phyloP scores from a whole-genome alignment of 768 basidiomycete species.

The Austroboletus eburneus region DNA sequence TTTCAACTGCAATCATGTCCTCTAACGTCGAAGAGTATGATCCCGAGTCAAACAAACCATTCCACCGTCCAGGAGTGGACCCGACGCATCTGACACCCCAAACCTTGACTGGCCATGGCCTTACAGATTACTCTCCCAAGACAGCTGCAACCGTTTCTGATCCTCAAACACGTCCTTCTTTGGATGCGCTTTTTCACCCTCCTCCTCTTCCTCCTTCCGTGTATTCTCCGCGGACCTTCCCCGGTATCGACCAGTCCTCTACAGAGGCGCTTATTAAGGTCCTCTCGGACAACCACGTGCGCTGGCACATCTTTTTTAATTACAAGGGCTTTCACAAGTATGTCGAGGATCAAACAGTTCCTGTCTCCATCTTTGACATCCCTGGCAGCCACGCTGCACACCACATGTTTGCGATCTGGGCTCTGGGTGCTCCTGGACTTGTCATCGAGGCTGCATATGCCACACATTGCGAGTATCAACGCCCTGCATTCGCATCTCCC shows the following conservation, averaged over 20 bases:
- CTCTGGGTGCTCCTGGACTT: slow-evolving; percentile 47
- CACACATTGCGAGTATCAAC: slow-evolving; percentile 36
- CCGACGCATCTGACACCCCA: slow-evolving; percentile 18
- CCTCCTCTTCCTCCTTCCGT: slow-evolving; percentile 28
- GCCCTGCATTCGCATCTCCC: slow-evolving; percentile 31
- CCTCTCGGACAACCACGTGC: slow-evolving; percentile 48
- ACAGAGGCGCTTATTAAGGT: slow-evolving; percentile 37
- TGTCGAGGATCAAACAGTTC: slow-evolving; percentile 1
- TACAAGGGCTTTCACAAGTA: slow-evolving; percentile 32
- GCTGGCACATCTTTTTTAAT: slow-evolving; percentile 56
- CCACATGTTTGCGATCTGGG: slow-evolving; percentile 54
- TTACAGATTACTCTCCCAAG: slow-evolving; percentile 17
- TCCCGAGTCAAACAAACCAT: slow-evolving; percentile 9
- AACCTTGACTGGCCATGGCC: slow-evolving; percentile 18
- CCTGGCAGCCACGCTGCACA: slow-evolving; percentile 51
- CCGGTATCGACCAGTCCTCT: slow-evolving; percentile 35
- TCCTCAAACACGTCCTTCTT: slow-evolving; percentile 7
- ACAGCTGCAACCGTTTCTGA: slow-evolving; percentile 11
- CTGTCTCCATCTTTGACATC: slow-evolving; percentile 17
- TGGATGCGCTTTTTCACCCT: slow-evolving; percentile 18
- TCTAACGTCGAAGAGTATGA: slow-evolving; percentile 8
- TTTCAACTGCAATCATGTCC: too few species aligned
- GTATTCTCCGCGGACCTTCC: slow-evolving; percentile 32
- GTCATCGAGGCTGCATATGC: slow-evolving; percentile 42
- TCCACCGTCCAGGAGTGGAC: slow-evolving; percentile 15